Evolutionary conservation across 1,139 yeast species (phyloP), one percentile per base, ranked within the genome.

Genomic region (Candida sp.): DNA sequence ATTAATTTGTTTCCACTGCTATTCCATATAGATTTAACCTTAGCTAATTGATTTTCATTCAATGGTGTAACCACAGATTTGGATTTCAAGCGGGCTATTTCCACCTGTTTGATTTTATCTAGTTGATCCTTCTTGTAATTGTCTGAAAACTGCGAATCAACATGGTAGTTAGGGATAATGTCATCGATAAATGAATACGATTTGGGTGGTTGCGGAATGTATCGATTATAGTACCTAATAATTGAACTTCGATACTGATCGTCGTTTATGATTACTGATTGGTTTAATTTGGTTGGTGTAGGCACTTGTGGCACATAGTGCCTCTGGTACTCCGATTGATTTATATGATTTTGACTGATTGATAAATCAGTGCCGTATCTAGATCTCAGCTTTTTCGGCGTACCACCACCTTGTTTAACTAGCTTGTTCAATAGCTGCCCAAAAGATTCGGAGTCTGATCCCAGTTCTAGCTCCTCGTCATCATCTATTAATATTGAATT

Each of bases 21-120:
- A 21, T 46, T 38, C 74, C 74, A 68, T 4, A 54, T 43, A 9
- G 49, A 43, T 21, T 50, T 44, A 0, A 73, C 68, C 35, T 54
- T 46, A 1, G 50, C 27, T 8, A 59, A 46, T 48, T 63, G 60
- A 5, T 49, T 53, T 4, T 49, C 38, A 0, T 45, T 29, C 22
- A 64, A 43, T 2, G 60, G 54, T 22, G 39, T 21, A 4, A 63
- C 40, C 23, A 36, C 38, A 11, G 55, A 42, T 22, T 43, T 44
- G 19, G 43, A 44, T 21, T 50, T 51, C 11, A 47, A 30, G 40
- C 58, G 51, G 45, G 57, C 60, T 32, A 51, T 45, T 11, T 57
- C 55, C 1, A 57, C 46, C 22, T 53, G 43, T 22, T 47, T 43
- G 8, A 56, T 47, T 19, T 52, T 42, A 23, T 50, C 49, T 21